phyloP scores from a whole-genome alignment of 2,329 filamentous ascomycete genomes.

The Laburnicola sp. region DNA sequence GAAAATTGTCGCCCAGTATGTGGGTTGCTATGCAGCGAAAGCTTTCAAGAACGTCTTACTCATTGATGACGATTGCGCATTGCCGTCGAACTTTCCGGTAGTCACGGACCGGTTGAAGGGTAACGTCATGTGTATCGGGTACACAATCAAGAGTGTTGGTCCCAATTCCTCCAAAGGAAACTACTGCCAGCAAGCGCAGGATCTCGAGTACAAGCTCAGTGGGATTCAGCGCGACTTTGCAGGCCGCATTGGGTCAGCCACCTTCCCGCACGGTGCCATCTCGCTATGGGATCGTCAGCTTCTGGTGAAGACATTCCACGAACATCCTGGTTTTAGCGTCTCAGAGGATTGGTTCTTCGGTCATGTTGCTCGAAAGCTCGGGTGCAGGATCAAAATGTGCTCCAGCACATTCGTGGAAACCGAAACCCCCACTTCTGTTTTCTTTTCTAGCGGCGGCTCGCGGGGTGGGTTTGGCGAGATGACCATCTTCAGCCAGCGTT shows the following conservation, averaged over 20 bases:
- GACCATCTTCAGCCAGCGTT: constrained; percentile 57
- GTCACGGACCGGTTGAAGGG: constrained; percentile 50
- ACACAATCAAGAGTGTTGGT: constrained; percentile 54
- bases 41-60: constrained; percentile 52
- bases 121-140: constrained; percentile 52
- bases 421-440: constrained; percentile 52
- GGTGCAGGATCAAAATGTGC: constrained; percentile 55
- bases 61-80: constrained; percentile 56
- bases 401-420: constrained; percentile 57
- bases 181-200: constrained; percentile 53
- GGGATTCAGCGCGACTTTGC: constrained; percentile 52
- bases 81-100: constrained; percentile 54
- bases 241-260: constrained; percentile 52
- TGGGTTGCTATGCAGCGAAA: constrained; percentile 52
- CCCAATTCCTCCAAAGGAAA: constrained; percentile 42
- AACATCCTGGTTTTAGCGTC: constrained; percentile 55
- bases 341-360: constrained; percentile 60
- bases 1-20: constrained; percentile 56
- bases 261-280: constrained; percentile 57
- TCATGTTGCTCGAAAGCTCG: constrained; percentile 51
- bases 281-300: constrained; percentile 54
- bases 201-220: constrained; percentile 58
- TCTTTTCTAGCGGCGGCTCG: constrained; percentile 45
- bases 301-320: constrained; percentile 50
- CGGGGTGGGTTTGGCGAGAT: constrained; percentile 57